Percentiles rank a stretch among this genome's conserved stretches.
Evolutionary conservation across 331 rosid genomes (phyloP).

Genomic region (Rhamnella rubrinervis): DNA sequence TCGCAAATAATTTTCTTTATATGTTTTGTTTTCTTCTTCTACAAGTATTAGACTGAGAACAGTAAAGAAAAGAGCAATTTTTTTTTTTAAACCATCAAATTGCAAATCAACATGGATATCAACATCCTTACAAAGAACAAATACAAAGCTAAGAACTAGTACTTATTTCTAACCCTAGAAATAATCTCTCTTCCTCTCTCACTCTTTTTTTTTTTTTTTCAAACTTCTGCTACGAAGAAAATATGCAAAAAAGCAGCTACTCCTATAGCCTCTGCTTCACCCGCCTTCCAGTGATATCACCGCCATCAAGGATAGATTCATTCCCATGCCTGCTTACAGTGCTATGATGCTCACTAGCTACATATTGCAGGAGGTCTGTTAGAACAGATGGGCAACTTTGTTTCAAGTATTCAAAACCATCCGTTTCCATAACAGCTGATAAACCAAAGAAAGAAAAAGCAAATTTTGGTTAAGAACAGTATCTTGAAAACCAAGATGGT

Average conservation of each 20-base stretch:
- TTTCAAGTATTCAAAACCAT: slow-evolving; percentile 82
- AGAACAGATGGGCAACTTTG: slow-evolving; percentile 81
- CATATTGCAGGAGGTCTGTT: slow-evolving; percentile 78
- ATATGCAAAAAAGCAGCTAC: slow-evolving; percentile 20
- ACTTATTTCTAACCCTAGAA: slow-evolving; percentile 52
- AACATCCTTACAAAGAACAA: slow-evolving; percentile 40
- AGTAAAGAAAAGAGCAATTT: neutral
- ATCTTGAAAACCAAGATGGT: no score
- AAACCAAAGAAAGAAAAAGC: slow-evolving; percentile 8
- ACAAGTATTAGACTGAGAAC: neutral
- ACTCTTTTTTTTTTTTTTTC: slow-evolving; percentile 17
- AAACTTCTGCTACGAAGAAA: slow-evolving; percentile 11
- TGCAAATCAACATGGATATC: slow-evolving; percentile 29
- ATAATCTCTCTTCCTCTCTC: slow-evolving; percentile 20
- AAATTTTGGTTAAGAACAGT: slow-evolving; percentile 3
- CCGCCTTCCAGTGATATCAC: slow-evolving; percentile 79
- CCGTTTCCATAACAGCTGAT: slow-evolving; percentile 88
- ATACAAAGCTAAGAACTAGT: slow-evolving; percentile 37
- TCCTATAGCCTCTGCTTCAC: slow-evolving; percentile 80
- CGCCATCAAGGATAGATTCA: slow-evolving; percentile 64
- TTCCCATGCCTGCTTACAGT: slow-evolving; percentile 53
- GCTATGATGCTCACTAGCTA: slow-evolving; percentile 68
- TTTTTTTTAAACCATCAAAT: slow-evolving; percentile 9
- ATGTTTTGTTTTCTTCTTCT: no score
- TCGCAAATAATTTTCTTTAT: no score